A percentile compares a stretch with the other conserved stretches of the same genome.
These are phyloP conservation scores for Arctium lappa DNA, from an alignment of 129 eudicot genomes.

Conservation along the genomic window DNA sequence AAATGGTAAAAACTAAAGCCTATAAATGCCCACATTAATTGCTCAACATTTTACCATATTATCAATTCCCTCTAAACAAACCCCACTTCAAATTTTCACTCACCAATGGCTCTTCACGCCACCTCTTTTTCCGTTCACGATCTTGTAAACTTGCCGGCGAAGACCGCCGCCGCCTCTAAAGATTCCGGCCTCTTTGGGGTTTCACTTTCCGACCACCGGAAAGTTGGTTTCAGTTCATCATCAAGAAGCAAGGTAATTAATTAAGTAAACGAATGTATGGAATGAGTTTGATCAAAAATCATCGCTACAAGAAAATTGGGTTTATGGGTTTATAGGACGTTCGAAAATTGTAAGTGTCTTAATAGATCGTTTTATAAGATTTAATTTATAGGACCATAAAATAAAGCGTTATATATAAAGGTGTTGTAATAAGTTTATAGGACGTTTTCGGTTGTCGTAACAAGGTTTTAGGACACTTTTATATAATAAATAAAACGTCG, in stretches of 20 bases:
- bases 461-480: no score
- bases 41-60: neutral
- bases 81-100: neutral
- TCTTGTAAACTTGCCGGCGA: conserved; percentile 30
- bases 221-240: conserved; percentile 35
- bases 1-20: neutral
- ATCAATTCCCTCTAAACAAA: neutral
- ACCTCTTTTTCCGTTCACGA: conserved; percentile 56
- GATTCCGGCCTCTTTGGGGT: conserved; percentile 59
- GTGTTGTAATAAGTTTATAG: neutral
- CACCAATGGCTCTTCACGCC: conserved; percentile 70
- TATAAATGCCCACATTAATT: conserved; percentile 9
- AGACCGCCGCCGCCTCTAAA: conserved; percentile 31
- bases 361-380: no score
- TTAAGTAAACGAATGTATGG: neutral
- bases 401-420: no score
- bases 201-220: conserved; percentile 43
- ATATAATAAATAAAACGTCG: neutral
- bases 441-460: no score
- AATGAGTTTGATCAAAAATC: no score
- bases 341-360: no score
- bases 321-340: no score
- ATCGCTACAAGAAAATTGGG: no score
- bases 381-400: no score
- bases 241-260: conserved; percentile 41